phyloP scores from a whole-genome alignment of 148 eudicot genomes.

The Rhododendron vialii region DNA sequence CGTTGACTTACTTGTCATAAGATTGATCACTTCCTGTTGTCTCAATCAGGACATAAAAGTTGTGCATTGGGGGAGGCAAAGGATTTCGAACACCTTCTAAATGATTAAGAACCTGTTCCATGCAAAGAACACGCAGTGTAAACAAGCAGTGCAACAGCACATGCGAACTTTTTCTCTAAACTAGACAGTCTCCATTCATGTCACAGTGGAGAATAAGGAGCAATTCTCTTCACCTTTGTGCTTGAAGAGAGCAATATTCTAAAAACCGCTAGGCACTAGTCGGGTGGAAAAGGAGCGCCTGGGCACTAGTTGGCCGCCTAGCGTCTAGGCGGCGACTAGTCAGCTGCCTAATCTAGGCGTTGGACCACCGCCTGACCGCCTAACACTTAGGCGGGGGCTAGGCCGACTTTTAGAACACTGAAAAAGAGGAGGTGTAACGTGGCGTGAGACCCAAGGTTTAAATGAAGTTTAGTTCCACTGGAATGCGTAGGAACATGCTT shows the following conservation, averaged over 20 bases:
- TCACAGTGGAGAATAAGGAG: neutral
- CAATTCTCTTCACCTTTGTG: neutral
- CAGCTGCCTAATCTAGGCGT: too few relatives aligned
- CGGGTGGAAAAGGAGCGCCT: too few relatives aligned
- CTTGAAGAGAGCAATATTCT: neutral
- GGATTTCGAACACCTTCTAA: constrained; percentile 87
- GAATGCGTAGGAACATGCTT: neutral
- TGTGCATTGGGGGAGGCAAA: constrained; percentile 64
- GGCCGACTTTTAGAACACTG: too few relatives aligned
- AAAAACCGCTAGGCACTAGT: too few relatives aligned
- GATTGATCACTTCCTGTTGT: constrained; percentile 91
- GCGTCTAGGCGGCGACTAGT: too few relatives aligned
- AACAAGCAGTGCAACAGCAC: neutral
- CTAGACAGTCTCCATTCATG: neutral
- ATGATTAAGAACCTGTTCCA: constrained; percentile 64
- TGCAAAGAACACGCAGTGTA: neutral
- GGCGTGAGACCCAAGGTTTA: neutral
- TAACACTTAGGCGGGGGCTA: too few relatives aligned
- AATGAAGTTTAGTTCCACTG: neutral
- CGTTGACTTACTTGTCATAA: constrained; percentile 58
- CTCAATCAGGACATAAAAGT: constrained; percentile 88
- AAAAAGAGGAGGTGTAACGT: neutral
- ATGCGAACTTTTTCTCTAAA: neutral
- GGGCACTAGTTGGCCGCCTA: too few relatives aligned
- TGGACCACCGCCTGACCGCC: too few relatives aligned